Conservation (phyloP, 805 yeast genomes). For the Schwanniomyces sp. region DNA sequence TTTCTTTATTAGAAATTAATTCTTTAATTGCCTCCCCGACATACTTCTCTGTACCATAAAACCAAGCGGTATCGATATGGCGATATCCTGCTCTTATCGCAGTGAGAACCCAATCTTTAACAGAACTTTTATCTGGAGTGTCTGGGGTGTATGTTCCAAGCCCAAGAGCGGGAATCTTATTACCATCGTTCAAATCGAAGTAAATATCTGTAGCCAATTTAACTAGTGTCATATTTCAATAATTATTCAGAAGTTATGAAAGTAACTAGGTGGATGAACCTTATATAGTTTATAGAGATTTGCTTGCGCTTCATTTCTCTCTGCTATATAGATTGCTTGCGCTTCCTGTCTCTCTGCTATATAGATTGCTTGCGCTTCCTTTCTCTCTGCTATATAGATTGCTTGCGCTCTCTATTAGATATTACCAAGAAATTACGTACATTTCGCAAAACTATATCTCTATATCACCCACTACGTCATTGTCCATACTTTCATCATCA, state of each 20-base stretch:
- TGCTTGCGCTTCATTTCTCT: no score
- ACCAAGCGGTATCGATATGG: constrained; percentile 55
- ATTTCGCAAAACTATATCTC: constrained; percentile 23
- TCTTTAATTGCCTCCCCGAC: constrained; percentile 49
- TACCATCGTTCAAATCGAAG: constrained; percentile 57
- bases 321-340: no score
- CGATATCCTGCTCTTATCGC: constrained; percentile 47
- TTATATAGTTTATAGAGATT: background rate
- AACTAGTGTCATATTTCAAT: constrained; percentile 1
- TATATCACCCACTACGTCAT: constrained; percentile 38
- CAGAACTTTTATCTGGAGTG: constrained; percentile 17
- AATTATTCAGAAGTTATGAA: background rate
- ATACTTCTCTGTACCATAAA: constrained; percentile 43
- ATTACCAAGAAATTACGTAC: background rate
- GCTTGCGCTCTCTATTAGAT: constrained; percentile 7
- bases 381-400: constrained; percentile 7
- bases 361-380: no score
- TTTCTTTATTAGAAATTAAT: constrained; percentile 46
- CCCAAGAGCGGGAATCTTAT: constrained; percentile 63
- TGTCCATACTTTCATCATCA: constrained; percentile 24
- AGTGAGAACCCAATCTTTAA: constrained; percentile 32
- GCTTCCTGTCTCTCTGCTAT: no score
- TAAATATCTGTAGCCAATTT: constrained; percentile 32
- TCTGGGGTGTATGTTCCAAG: constrained; percentile 50
- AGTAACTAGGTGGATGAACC: no score